phyloP scores from a whole-genome alignment of 2,329 filamentous ascomycete genomes.

The Pseudogymnoascus sp. region DNA sequence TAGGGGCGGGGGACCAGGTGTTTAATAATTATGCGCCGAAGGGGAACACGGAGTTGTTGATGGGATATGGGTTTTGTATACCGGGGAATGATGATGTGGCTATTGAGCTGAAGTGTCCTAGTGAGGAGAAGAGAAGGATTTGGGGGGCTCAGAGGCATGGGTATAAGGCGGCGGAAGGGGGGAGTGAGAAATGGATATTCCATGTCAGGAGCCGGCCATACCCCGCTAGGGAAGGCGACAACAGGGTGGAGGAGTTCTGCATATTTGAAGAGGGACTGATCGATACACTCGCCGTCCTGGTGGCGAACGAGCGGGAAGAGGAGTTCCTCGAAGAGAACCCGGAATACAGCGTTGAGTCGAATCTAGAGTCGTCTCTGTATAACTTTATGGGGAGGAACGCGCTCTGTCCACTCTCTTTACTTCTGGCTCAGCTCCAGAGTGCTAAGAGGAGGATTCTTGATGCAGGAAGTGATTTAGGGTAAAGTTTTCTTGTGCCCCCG shows the following conservation, averaged over 20 bases:
- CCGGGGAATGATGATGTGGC: constrained; percentile 31
- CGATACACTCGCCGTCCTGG: constrained; percentile 1
- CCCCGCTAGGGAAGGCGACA: not conserved
- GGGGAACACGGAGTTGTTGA: constrained; percentile 59
- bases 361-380: not conserved
- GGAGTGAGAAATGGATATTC: not conserved
- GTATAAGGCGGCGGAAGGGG: not conserved
- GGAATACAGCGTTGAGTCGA: constrained; percentile 2
- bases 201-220: not conserved
- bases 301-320: constrained; percentile 8
- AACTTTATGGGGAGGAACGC: constrained; percentile 2
- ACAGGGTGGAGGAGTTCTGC: not conserved
- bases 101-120: not conserved
- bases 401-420: not conserved
- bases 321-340: constrained; percentile 7
- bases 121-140: not conserved
- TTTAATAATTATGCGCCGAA: constrained; percentile 66
- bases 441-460: not conserved
- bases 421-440: not conserved
- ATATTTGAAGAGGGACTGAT: not conserved
- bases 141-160: constrained; percentile 1
- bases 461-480: not conserved
- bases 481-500: not conserved
- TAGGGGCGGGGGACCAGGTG: constrained; percentile 42
- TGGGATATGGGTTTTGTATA: constrained; percentile 53